Base-by-base conservation (phyloP, 257 asterid genomes). In the Salvia rosmarinus region DNA sequence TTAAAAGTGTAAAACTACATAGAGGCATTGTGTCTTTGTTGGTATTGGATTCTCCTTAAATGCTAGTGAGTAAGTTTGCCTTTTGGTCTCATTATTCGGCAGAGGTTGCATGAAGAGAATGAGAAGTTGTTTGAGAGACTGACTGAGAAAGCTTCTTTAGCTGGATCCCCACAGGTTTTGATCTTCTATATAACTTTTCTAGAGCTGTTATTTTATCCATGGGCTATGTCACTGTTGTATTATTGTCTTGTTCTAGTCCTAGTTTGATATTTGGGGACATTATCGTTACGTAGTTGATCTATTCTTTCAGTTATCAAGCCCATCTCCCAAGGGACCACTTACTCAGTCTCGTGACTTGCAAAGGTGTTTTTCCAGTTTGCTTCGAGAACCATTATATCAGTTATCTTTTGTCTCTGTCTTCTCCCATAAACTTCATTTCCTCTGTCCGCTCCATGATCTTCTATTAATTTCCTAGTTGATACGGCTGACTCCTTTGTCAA, bases 91-190 rank as follows among this genome's bases (percentile, higher is more conserved):
- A 58, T 25, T 50, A 51, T 70, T 64, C 68, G 75, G 66, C 91
- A 95, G 99, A 89, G 90, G 80, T 85, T 95, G 82, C 99, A 95
- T 82, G 97, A 89, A 81, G 99, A 95, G 85, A 95, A 95, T 67
- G 99, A 95, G 83, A 91, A 88, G 79, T 86, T 95, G 84, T 95
- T 95, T 68, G 99, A 84, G 75, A 87, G 91, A 73, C 85, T 95
- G 84, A 95, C 98, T 9, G 99, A 89, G 76, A 95, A 91, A 82
- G 88, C 94, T 46, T 81, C 95, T 28, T 54, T 74, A 73, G 89
- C 90, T 77, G 99, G 83, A 79, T 85, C 98, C 43, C 89, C 89
- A 9, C 97, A 89, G 99, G 99, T 89, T 68, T 64, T 75, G 40
- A 71, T 67, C 40, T 30, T 75, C 78, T 63, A 21, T 37, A 10